Evolutionary conservation across 2,329 filamentous ascomycete species (phyloP).

Genomic region (Pseudohalonectria lignicola): DNA sequence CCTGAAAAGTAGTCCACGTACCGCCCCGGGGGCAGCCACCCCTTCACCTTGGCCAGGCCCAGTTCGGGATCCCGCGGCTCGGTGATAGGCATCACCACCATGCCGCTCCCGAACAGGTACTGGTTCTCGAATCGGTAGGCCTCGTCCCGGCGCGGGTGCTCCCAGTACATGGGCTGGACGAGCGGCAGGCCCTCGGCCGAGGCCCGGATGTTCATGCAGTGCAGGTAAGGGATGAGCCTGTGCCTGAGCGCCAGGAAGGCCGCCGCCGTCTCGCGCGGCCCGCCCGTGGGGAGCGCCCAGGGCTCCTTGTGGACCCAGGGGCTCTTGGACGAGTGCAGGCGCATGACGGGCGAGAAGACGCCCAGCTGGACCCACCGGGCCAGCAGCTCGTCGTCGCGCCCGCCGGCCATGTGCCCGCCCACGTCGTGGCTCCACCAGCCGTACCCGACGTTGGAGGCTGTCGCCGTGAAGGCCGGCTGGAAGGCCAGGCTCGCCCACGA

Average conservation of each 20-base stretch:
- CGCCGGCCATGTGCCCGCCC: conserved; percentile 48
- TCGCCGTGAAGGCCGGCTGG: conserved; percentile 57
- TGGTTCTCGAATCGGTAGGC: conserved; percentile 47
- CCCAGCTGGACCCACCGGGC: conserved; percentile 53
- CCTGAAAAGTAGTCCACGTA: conserved; percentile 49
- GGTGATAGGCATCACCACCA: conserved; percentile 47
- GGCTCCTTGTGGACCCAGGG: conserved; percentile 51
- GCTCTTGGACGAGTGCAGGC: conserved; percentile 47
- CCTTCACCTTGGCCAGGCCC: conserved; percentile 32
- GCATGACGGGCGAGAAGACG: conserved; percentile 48
- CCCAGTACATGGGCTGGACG: conserved; percentile 54
- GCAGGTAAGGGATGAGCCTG: conserved; percentile 47
- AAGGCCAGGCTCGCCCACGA: conserved; percentile 51
- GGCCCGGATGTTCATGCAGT: conserved; percentile 41
- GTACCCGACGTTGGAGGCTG: conserved; percentile 55
- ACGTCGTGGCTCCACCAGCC: conserved; percentile 62
- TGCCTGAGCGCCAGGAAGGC: conserved; percentile 43
- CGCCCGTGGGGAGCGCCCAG: conserved; percentile 38
- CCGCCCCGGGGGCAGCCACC: conserved; percentile 44
- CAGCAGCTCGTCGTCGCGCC: conserved; percentile 45
- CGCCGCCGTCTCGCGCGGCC: conserved; percentile 33
- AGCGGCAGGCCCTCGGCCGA: conserved; percentile 35
- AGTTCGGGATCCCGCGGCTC: conserved; percentile 33
- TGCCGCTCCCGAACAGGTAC: conserved; percentile 45
- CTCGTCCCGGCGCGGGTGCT: conserved; percentile 35